phyloP scores from a whole-genome alignment of 1,284 basidiomycete genomes.

The Leccinum solheimii region DNA sequence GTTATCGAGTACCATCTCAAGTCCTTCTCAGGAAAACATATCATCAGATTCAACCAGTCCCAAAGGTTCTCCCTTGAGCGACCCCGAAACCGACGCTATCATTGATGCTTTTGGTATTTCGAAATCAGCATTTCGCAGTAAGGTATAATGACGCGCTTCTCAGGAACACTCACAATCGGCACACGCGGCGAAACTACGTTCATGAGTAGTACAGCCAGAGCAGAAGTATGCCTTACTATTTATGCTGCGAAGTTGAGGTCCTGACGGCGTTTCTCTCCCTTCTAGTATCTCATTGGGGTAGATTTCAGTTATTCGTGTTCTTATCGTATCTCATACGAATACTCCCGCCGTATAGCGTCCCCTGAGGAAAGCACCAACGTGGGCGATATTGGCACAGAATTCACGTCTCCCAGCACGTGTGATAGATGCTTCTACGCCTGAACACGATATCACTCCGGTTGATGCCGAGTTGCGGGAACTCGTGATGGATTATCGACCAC shows the following conservation, averaged over 20 bases:
- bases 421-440: constrained; percentile 33
- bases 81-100: constrained; percentile 45
- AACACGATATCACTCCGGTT: constrained; percentile 33
- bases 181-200: constrained; percentile 54
- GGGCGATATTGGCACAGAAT: constrained; percentile 19
- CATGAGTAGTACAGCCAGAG: constrained; percentile 61
- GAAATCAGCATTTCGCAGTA: neutral
- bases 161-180: constrained; percentile 62
- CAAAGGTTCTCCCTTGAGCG: constrained; percentile 2
- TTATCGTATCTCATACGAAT: neutral
- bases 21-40: constrained; percentile 23
- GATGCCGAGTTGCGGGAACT: constrained; percentile 39
- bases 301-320: constrained; percentile 15
- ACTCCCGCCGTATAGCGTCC: constrained; percentile 12
- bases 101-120: constrained; percentile 58
- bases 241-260: constrained; percentile 1
- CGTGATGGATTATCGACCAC: constrained; percentile 47
- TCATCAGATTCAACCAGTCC: neutral
- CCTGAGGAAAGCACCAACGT: constrained; percentile 21
- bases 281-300: constrained; percentile 55
- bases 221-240: constrained; percentile 48
- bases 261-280: constrained; percentile 1
- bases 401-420: constrained; percentile 38
- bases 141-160: constrained; percentile 1
- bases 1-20: constrained; percentile 29